Base-by-base conservation (phyloP, 306 rosid genomes). In the Trifolium fragiferum region DNA sequence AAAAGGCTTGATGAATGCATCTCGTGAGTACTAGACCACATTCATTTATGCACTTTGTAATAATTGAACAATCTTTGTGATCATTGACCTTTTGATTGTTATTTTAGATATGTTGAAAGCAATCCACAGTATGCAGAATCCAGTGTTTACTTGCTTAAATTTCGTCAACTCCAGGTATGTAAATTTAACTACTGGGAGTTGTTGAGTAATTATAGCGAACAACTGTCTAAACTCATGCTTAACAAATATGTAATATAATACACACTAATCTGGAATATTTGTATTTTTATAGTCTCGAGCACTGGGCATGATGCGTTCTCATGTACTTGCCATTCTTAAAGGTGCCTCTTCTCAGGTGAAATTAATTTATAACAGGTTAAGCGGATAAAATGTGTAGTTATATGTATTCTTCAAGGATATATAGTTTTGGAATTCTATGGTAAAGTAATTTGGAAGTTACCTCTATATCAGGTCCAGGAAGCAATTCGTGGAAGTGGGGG, bases 101-200 rank as follows among this genome's bases (percentile, higher is more conserved):
- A 73, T 58, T 49, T 75, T 82, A 95, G 99, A 87, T 92, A 91
- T 79, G 97, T 92, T 70, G 99, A 95, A 77, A 90, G 82, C 85
- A 95, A 89, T 82, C 95, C 92, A 53, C 98, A 95, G 65, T 92
- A 92, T 85, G 96, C 97, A 68, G 99, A 95, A 85, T 95, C 98
- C 76, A 88, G 90, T 78, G 97, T 95, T 81, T 95, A 92, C 88
- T 83, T 95, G 81, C 98, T 95, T 73, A 95, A 95, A 71, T 95
- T 95, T 85, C 89, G 96, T 73, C 98, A 95, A 85, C 91, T 95
- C 59, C 99, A 95, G 99, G 99, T 95, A 83, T 14, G 8, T 47
- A 53, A 79, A 12, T 33, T 59, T 18, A 44, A 40, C 38, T 72
- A 11, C 76, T 62, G 60, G 35, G 65, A 30, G 43, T 54, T 77